A percentile compares a stretch with the other conserved stretches of the same genome.
These are phyloP conservation scores for Spergularia bocconei DNA, from an alignment of 148 eudicot genomes.

Conservation along the genomic window DNA sequence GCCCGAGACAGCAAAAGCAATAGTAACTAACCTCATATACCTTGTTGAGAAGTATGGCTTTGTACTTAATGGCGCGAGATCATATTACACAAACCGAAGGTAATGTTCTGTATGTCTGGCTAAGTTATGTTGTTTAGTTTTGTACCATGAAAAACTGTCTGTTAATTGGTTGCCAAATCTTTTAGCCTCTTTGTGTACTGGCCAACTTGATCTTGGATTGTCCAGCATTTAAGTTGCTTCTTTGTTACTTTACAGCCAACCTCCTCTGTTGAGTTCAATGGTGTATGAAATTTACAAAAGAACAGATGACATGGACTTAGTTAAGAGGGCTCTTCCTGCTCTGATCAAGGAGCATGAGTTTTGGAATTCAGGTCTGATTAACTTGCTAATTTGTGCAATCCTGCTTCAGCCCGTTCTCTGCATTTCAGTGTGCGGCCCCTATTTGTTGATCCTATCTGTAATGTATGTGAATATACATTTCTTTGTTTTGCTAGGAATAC, in stretches of 20 bases:
- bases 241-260: conserved; percentile 55
- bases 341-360: conserved; percentile 67
- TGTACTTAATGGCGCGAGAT: conserved; percentile 92
- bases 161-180: not conserved
- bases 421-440: not conserved
- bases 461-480: not conserved
- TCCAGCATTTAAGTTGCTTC: conserved; percentile 15
- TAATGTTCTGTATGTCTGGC: conserved; percentile 15
- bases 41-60: conserved; percentile 68
- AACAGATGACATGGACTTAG: conserved; percentile 55
- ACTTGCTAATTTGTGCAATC: conserved; percentile 1
- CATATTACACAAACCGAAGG: conserved; percentile 92
- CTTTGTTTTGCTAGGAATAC: conserved; percentile 48
- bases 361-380: conserved; percentile 73
- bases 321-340: conserved; percentile 62
- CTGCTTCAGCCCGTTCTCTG: not conserved
- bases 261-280: conserved; percentile 90
- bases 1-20: conserved; percentile 85
- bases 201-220: not conserved
- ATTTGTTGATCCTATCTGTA: not conserved
- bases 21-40: conserved; percentile 75
- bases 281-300: conserved; percentile 58
- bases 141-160: not conserved
- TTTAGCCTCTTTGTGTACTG: not conserved
- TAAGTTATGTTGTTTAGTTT: not conserved